Conservation (phyloP, 345 rosid species). For the Capsella bursapastoris region DNA sequence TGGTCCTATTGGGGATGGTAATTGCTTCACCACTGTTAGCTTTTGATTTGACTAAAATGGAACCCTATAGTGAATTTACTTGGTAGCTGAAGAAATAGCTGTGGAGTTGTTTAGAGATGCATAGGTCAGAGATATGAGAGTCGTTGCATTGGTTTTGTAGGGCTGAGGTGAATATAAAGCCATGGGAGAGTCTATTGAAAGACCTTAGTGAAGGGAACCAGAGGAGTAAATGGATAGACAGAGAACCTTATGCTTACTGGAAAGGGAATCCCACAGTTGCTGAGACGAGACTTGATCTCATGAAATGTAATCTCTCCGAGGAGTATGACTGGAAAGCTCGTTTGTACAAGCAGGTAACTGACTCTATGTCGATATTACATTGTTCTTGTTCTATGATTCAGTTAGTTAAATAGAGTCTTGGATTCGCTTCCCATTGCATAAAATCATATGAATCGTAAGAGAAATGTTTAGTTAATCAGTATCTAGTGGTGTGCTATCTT, state of each 20-base stretch:
- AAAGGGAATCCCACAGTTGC: slow-evolving; percentile 84
- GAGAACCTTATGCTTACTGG: slow-evolving; percentile 88
- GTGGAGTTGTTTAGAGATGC: slow-evolving; percentile 1
- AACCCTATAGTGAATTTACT: background rate
- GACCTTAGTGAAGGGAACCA: slow-evolving; percentile 61
- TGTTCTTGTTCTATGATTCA: slow-evolving; percentile 17
- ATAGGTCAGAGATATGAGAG: slow-evolving; percentile 11
- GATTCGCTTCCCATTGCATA: background rate
- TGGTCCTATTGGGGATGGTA: slow-evolving; percentile 99
- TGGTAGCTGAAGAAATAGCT: slow-evolving; percentile 13
- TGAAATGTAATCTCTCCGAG: slow-evolving; percentile 73
- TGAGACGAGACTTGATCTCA: slow-evolving; percentile 62
- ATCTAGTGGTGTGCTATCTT: background rate
- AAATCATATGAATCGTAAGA: background rate
- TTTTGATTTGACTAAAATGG: slow-evolving; percentile 13
- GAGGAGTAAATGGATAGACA: slow-evolving; percentile 58
- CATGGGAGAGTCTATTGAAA: slow-evolving; percentile 64
- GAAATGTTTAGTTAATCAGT: background rate
- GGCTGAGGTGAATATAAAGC: slow-evolving; percentile 79
- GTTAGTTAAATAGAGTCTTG: background rate
- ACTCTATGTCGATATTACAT: background rate
- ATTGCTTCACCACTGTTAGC: background rate
- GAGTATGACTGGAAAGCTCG: slow-evolving; percentile 91
- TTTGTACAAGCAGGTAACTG: slow-evolving; percentile 63
- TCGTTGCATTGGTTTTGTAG: slow-evolving; percentile 43